phyloP scores from a whole-genome alignment of 495 filamentous ascomycete species.

The Monascus purpureus region DNA sequence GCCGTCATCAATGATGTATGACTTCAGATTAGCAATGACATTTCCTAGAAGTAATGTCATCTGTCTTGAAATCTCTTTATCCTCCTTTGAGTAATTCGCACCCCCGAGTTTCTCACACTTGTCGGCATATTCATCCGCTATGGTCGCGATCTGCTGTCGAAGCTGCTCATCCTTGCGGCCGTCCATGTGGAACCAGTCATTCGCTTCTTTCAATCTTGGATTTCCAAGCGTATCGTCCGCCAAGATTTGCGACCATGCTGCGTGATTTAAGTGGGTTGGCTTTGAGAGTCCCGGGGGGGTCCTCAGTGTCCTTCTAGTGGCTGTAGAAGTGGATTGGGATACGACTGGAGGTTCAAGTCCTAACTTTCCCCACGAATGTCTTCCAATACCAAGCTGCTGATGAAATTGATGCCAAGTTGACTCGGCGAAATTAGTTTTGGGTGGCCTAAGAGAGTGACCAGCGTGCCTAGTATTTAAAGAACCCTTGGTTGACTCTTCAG shows the following conservation, averaged over 20 bases:
- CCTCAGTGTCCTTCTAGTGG: neutral
- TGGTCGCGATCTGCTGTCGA: slow-evolving; percentile 7
- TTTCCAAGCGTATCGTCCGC: neutral
- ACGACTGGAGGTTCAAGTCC: too few relatives aligned
- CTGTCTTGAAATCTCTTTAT: slow-evolving; percentile 4
- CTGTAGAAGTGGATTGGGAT: too few relatives aligned
- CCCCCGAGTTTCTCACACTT: slow-evolving; percentile 2
- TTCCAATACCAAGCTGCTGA: too few relatives aligned
- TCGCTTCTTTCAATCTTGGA: slow-evolving; percentile 7
- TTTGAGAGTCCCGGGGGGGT: slow-evolving; percentile 8
- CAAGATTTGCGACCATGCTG: neutral
- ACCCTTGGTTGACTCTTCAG: too few relatives aligned
- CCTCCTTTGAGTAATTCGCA: neutral
- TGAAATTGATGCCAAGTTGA: too few relatives aligned
- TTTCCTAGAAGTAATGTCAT: slow-evolving; percentile 10
- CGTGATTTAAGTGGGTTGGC: neutral
- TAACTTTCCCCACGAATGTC: too few relatives aligned
- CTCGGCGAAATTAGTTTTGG: too few relatives aligned
- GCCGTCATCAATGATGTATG: slow-evolving; percentile 5
- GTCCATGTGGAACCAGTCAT: slow-evolving; percentile 16
- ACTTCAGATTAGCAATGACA: slow-evolving; percentile 11
- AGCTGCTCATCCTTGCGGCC: slow-evolving; percentile 6
- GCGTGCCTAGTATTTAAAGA: too few relatives aligned
- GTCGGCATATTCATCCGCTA: slow-evolving; percentile 6
- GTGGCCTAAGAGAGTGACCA: too few relatives aligned